Base-by-base conservation (phyloP, 2,329 filamentous ascomycete genomes). In the Podosphaera aphanis region DNA sequence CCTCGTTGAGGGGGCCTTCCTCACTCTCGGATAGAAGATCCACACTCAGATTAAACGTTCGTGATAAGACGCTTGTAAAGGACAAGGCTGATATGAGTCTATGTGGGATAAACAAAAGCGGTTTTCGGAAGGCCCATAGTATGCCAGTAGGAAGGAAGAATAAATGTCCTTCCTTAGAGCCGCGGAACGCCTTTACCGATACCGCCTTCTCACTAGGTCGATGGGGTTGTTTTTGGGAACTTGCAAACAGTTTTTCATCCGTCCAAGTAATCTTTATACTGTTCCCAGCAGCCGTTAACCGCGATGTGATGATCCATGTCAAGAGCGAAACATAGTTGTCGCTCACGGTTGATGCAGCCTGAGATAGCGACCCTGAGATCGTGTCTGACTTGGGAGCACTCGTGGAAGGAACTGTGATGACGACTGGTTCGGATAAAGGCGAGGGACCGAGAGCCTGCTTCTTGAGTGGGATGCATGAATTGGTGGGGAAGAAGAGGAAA, bases 51-150 rank as follows among this genome's bases (percentile, higher is more conserved):
- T 79, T 80, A 53, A 81, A 80, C 0, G 77, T 81, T 19, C 76
- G 67, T 55, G 79, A 75, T 40, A 80, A 62, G 21, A 81, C 73
- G 48, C 64, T 78, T 4, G 74, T 78, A 57, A 78, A 80, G 54
- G 73, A 77, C n/a, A 79, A 64, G 1, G 74, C 73, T 0, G 65
- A 64, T 44, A 80, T 73, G 11, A 69, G 65, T 45, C 71, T 67
- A 16, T 78, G 65, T 3, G 74, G 73, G 4, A 80, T 63, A 52
- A 79, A 79, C 19, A 77, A 61, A 2, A 80, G 58, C 0, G 77
- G 77, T 59, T 80, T 81, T 60, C 79, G 79, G 64, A 77, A 81
- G 0, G 67, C 75, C 74, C 75, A 81, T 6, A 81, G 57, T 46
- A 81, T 79, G 13, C 77, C 77, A 21, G 66, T 74, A 27, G 74